phyloP scores from a whole-genome alignment of 352 stramenopile species.

The Elongisporangium undulatum region DNA sequence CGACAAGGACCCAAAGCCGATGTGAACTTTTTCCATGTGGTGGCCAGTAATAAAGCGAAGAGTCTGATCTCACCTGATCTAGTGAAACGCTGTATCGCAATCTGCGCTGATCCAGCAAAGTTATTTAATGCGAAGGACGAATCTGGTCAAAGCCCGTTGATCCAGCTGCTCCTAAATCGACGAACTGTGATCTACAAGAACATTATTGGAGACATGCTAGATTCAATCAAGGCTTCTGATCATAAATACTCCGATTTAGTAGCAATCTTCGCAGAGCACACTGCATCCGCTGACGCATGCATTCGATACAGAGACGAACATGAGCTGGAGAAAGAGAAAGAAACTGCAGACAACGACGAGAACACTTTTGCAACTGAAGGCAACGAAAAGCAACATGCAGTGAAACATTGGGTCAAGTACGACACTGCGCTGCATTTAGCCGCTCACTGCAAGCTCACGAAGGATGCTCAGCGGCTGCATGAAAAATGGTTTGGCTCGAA shows the following conservation, averaged over 20 bases:
- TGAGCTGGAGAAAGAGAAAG: neutral
- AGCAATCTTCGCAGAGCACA: conserved; percentile 45
- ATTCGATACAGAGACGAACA: conserved; percentile 11
- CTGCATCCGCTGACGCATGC: conserved; percentile 25
- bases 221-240: conserved; percentile 31
- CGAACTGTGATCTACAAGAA: conserved; percentile 3
- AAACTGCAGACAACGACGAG: conserved; percentile 7
- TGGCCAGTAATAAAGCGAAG: conserved; percentile 20
- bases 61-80: conserved; percentile 20
- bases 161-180: conserved; percentile 38
- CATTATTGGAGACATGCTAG: conserved; percentile 25
- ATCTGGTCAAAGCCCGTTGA: conserved; percentile 42
- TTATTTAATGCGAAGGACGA: conserved; percentile 50
- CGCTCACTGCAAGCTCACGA: conserved; percentile 34
- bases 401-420: conserved; percentile 31
- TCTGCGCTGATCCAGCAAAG: conserved; percentile 19
- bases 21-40: conserved; percentile 69
- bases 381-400: neutral
- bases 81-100: conserved; percentile 27
- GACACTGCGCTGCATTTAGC: conserved; percentile 50
- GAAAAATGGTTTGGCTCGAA: conserved; percentile 52
- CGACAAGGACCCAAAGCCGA: conserved; percentile 11
- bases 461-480: conserved; percentile 17
- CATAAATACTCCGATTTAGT: conserved; percentile 36
- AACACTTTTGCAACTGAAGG: conserved; percentile 7